These are phyloP conservation scores for Suhomyces atakaporum DNA, from an alignment of 1,139 yeast species.

Conservation along the genomic window DNA sequence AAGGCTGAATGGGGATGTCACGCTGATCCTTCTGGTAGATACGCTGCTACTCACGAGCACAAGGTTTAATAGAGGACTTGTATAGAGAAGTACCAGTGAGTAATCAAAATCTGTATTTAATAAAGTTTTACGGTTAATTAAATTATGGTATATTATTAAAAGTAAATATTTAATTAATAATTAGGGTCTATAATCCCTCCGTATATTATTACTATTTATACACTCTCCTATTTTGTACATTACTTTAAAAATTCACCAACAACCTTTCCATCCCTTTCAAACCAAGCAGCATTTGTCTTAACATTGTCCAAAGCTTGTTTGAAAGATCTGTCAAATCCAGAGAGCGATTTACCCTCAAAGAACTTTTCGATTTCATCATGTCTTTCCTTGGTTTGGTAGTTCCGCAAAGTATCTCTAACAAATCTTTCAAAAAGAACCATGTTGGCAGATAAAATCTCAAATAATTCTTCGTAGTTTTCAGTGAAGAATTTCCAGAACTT, in stretches of 20 bases:
- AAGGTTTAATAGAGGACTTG: conserved; percentile 28
- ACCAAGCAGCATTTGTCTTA: conserved; percentile 52
- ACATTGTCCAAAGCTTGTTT: conserved; percentile 57
- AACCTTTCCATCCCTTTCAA: conserved; percentile 30
- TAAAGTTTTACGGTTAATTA: too few relatives aligned
- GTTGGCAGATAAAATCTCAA: conserved; percentile 52
- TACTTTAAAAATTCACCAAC: conserved; percentile 31
- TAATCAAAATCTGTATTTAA: too few relatives aligned
- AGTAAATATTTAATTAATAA: too few relatives aligned
- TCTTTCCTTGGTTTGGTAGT: conserved; percentile 47
- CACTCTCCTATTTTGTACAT: not conserved
- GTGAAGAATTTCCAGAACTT: conserved; percentile 59
- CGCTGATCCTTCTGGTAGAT: conserved; percentile 98
- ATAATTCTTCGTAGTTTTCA: conserved; percentile 51
- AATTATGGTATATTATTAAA: too few relatives aligned
- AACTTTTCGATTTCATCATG: conserved; percentile 49
- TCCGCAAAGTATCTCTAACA: conserved; percentile 51
- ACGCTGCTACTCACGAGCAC: conserved; percentile 80
- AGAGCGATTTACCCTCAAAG: conserved; percentile 56
- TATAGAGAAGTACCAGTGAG: not conserved
- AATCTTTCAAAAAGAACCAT: conserved; percentile 67
- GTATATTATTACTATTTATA: conserved; percentile 1
- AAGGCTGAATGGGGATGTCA: conserved; percentile 99
- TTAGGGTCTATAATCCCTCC: too few relatives aligned
- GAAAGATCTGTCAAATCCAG: conserved; percentile 62